Evolutionary conservation across 441 rosid genomes (phyloP).

Genomic region (Gossypium schwendimanii): DNA sequence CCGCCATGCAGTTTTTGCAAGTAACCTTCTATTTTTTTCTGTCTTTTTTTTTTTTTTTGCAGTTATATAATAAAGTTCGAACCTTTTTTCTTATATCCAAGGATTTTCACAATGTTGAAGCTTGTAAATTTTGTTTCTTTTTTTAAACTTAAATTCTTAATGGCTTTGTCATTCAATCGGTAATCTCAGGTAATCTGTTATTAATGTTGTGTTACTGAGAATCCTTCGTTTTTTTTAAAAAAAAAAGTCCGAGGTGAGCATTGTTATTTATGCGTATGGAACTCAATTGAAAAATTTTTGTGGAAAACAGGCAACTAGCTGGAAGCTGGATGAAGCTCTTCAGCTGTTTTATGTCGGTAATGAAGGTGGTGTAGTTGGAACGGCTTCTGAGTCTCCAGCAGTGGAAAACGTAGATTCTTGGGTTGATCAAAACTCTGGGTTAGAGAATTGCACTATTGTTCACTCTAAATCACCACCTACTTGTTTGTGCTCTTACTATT

Average conservation of each 20-base stretch:
- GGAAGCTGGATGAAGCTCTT: conserved; percentile 95
- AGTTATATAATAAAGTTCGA: neutral
- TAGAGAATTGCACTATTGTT: neutral
- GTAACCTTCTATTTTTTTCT: conserved; percentile 20
- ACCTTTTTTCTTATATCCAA: neutral
- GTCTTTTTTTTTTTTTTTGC: neutral
- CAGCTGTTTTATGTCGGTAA: conserved; percentile 86
- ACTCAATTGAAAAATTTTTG: conserved; percentile 6
- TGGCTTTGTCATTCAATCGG: neutral
- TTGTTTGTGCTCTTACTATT: neutral
- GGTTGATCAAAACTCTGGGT: conserved; percentile 39
- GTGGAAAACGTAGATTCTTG: conserved; percentile 19
- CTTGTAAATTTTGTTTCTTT: neutral
- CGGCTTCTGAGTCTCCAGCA: conserved; percentile 40
- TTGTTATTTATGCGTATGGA: conserved; percentile 3
- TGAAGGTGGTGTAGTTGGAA: conserved; percentile 41
- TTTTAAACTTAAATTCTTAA: neutral
- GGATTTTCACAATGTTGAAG: neutral
- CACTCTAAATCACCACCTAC: neutral
- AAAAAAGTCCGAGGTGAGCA: neutral
- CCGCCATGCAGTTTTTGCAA: conserved; percentile 80
- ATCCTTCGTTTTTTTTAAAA: neutral
- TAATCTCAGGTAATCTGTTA: neutral
- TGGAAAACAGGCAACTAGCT: conserved; percentile 70
- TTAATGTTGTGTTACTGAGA: neutral